phyloP scores from a whole-genome alignment of 257 asterid genomes.

The Solanum peruvianum region DNA sequence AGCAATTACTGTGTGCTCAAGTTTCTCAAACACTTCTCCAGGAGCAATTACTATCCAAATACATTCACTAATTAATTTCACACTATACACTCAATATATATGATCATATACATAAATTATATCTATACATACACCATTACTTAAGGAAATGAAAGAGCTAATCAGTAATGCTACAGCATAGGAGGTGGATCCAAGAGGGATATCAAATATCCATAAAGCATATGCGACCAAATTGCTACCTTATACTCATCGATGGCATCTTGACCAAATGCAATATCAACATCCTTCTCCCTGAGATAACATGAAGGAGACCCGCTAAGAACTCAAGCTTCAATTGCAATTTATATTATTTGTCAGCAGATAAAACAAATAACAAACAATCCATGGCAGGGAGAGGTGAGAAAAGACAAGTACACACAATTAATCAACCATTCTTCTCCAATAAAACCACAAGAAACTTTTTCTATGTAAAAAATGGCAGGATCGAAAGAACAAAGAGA shows the following conservation, averaged over 20 bases:
- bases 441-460: not conserved
- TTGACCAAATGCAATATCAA: conserved; percentile 80
- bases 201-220: not conserved
- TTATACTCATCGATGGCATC: conserved; percentile 94
- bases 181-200: not conserved
- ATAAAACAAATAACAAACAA: not conserved
- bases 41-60: not conserved
- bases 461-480: not conserved
- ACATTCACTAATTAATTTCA: not conserved
- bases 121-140: not conserved
- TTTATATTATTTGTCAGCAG: not conserved
- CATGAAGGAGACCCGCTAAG: conserved; percentile 3
- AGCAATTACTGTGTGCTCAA: not conserved
- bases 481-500: not conserved
- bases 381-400: not conserved
- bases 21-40: not conserved
- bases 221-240: conserved; percentile 31
- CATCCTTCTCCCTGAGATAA: conserved; percentile 81
- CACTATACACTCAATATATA: not conserved
- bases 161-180: not conserved
- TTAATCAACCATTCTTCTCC: not conserved
- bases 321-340: conserved; percentile 1
- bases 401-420: not conserved
- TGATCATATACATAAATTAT: not conserved
- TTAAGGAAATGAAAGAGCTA: not conserved